Evolutionary conservation across 352 stramenopile genomes (phyloP).

Genomic region (Peronospora destructor): DNA sequence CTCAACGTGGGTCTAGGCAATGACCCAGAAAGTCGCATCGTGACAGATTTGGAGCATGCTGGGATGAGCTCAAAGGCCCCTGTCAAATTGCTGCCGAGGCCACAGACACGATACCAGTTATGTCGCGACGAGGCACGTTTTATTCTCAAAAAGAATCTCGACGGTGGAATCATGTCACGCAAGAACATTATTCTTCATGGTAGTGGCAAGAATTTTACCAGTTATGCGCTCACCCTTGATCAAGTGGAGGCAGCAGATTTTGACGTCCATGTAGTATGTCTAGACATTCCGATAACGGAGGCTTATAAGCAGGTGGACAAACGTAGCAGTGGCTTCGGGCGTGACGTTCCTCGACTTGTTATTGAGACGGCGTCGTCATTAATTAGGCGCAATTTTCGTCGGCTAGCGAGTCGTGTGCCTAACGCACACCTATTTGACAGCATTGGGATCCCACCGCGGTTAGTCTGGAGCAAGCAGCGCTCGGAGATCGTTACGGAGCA

Average conservation of each 20-base stretch:
- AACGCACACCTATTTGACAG: constrained; percentile 75
- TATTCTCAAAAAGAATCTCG: constrained; percentile 76
- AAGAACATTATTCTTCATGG: constrained; percentile 80
- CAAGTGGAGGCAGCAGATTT: constrained; percentile 62
- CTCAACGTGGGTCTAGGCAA: constrained; percentile 76
- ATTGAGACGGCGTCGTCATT: constrained; percentile 59
- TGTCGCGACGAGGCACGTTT: constrained; percentile 75
- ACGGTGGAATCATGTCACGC: constrained; percentile 67
- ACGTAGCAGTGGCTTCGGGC: constrained; percentile 57
- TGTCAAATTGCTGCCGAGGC: constrained; percentile 31
- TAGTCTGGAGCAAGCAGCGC: constrained; percentile 75
- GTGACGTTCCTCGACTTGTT: constrained; percentile 53
- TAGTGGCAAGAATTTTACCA: constrained; percentile 66
- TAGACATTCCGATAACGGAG: constrained; percentile 57
- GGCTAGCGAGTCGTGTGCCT: constrained; percentile 47
- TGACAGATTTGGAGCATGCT: constrained; percentile 14
- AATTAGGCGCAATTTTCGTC: constrained; percentile 62
- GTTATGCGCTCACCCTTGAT: constrained; percentile 54
- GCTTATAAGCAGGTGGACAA: constrained; percentile 65
- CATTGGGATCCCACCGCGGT: constrained; percentile 41
- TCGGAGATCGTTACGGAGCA: constrained; percentile 39
- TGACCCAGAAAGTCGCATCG: constrained; percentile 30
- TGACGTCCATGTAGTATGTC: constrained; percentile 67
- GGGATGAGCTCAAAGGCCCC: constrained; percentile 8
- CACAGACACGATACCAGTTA: constrained; percentile 68